Conservation (phyloP, 106 monocot genomes). For the Allium fistulosum region DNA sequence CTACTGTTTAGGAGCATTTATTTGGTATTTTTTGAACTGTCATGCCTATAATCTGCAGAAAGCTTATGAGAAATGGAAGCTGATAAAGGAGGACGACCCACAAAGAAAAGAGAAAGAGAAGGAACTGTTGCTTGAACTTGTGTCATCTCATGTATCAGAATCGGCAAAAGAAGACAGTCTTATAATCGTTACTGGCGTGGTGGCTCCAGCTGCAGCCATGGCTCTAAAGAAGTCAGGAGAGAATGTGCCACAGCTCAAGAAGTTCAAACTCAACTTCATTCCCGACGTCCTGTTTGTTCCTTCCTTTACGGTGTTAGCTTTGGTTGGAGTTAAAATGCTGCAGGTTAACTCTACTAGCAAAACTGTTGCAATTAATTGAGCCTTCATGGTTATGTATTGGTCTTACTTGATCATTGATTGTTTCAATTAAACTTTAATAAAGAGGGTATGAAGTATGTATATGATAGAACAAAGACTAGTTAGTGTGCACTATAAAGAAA, state of each 20-base stretch:
- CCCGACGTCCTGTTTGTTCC: slow-evolving; percentile 58
- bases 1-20: no score
- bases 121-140: slow-evolving; percentile 5
- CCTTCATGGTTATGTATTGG: not conserved
- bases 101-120: slow-evolving; percentile 7
- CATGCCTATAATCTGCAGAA: slow-evolving; percentile 7
- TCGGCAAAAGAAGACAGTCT: not conserved
- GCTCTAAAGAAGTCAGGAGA: slow-evolving; percentile 46
- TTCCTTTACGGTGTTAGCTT: slow-evolving; percentile 16
- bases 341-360: slow-evolving; percentile 16
- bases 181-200: slow-evolving; percentile 38
- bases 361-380: not conserved
- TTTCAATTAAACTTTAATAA: no score
- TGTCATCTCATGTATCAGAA: slow-evolving; percentile 12
- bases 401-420: not conserved
- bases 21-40: no score
- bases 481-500: no score
- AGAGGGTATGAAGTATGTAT: no score
- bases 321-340: slow-evolving; percentile 26
- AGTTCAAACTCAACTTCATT: slow-evolving; percentile 32
- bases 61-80: not conserved
- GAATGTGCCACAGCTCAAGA: slow-evolving; percentile 32
- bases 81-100: not conserved
- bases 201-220: slow-evolving; percentile 54
- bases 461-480: no score